Conservation (phyloP, 805 yeast genomes). For the Myxozyma nipponensis region DNA sequence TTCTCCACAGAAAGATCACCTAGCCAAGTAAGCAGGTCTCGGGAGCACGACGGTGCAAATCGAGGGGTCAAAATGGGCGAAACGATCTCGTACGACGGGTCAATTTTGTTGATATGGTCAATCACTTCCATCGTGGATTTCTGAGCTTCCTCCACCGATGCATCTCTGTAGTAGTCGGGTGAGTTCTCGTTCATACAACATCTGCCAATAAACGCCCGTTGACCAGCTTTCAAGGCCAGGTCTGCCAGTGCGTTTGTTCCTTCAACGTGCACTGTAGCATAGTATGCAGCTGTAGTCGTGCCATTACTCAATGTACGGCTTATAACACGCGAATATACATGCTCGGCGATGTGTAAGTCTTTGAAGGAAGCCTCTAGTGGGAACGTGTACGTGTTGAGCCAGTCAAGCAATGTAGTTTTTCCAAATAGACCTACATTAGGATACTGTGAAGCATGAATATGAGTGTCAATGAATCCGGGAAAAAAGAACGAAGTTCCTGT, state of each 20-base stretch:
- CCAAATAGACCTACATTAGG: slow-evolving; percentile 84
- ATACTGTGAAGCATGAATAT: slow-evolving; percentile 80
- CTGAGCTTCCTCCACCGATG: slow-evolving; percentile 53
- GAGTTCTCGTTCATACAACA: slow-evolving; percentile 90
- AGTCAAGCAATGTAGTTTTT: slow-evolving; percentile 76
- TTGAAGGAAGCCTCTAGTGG: slow-evolving; percentile 73
- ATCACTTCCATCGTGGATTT: slow-evolving; percentile 54
- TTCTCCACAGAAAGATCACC: slow-evolving; percentile 53
- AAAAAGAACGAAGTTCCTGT: slow-evolving; percentile 50
- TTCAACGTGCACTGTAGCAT: slow-evolving; percentile 77
- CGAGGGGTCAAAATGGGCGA: slow-evolving; percentile 85
- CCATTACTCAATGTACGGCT: slow-evolving; percentile 68
- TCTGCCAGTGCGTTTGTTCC: slow-evolving; percentile 77
- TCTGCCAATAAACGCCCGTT: slow-evolving; percentile 85
- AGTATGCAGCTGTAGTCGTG: slow-evolving; percentile 89
- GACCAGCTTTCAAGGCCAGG: slow-evolving; percentile 62
- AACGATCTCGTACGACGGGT: slow-evolving; percentile 52
- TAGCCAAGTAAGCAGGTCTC: slow-evolving; percentile 56
- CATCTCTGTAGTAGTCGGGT: slow-evolving; percentile 61
- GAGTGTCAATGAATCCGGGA: slow-evolving; percentile 82
- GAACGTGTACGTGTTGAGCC: slow-evolving; percentile 86
- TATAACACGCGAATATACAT: slow-evolving; percentile 66
- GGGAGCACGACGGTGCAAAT: slow-evolving; percentile 84
- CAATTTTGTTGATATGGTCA: slow-evolving; percentile 51
- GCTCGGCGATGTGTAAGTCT: slow-evolving; percentile 51